A percentile compares a stretch with the other conserved stretches of the same genome.
Conservation (phyloP, 352 stramenopile species). For the Pythium dissimile region DNA sequence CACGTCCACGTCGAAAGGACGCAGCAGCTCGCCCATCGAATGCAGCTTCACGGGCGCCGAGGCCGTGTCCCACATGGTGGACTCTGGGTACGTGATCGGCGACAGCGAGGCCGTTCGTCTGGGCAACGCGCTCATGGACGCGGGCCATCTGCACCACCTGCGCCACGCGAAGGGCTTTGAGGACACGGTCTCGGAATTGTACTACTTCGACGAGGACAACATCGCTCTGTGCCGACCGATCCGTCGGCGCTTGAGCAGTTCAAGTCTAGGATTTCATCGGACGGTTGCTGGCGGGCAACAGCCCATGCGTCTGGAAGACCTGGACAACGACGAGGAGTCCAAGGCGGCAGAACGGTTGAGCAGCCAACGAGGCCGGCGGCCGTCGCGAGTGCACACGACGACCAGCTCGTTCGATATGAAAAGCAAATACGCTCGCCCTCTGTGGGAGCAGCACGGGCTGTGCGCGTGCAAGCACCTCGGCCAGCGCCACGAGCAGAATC, state of each 20-base stretch:
- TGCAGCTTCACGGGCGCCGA: slow-evolving; percentile 19
- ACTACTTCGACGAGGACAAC: slow-evolving; percentile 44
- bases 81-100: slow-evolving; percentile 21
- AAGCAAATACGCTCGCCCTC: background rate
- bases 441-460: slow-evolving; percentile 17
- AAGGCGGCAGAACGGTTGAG: background rate
- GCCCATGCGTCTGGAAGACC: background rate
- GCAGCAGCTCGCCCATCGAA: slow-evolving; percentile 1
- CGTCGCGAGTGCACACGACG: slow-evolving; percentile 2
- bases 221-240: slow-evolving; percentile 22
- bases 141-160: slow-evolving; percentile 41
- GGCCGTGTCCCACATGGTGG: slow-evolving; percentile 22
- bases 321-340: background rate
- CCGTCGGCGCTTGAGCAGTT: no score
- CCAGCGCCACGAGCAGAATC: slow-evolving; percentile 20
- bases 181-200: slow-evolving; percentile 15
- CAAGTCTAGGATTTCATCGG: no score
- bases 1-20: background rate
- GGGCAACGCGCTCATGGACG: slow-evolving; percentile 49
- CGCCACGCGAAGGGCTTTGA: slow-evolving; percentile 29
- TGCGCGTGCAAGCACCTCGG: slow-evolving; percentile 39
- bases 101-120: slow-evolving; percentile 32
- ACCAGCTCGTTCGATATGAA: background rate
- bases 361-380: background rate
- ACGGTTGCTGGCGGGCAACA: no score